Evolutionary conservation across 1,139 yeast species (phyloP), one percentile per base, ranked within the genome.

Genomic region (Saccharomyces hybrid): DNA sequence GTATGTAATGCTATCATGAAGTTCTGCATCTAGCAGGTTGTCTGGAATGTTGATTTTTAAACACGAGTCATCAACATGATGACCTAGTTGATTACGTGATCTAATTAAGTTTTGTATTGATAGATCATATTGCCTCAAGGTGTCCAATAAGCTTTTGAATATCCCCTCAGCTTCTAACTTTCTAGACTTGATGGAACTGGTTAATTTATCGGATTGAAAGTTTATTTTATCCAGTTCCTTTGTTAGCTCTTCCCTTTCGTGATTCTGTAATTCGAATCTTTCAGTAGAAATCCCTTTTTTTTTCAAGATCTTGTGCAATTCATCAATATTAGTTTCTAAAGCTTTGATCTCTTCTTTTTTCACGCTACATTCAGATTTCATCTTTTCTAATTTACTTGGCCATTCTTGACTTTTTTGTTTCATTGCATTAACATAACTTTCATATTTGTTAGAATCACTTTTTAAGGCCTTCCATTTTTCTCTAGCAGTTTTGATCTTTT

Each of bases 361-460:
- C 28, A 72, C 70, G 2, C 67, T 70, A 49, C 84, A 77, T 64
- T 86, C 95, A 11, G 69, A 71, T 34, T 76, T 74, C 55, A 86
- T 78, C 61, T 82, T 81, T 27, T 75, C 75, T 53, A 86, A 68
- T 47, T 81, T 78, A 28, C 73, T 73, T 2, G 78, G 75, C 95
- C 95, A 86, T 66, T 83, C 83, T 5, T 71, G 65, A 63, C 84
- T 85, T 56, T 88, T 76, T 38, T 75, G 73, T 60, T 84, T 82
- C 80, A 86, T 83, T 11, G 82, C 76, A 51, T 82, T 83, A 51
- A 87, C 83, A 65, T 86, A 88, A 20, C 82, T 85, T 62, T 81
- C 78, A 66, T 88, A 86, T 67, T 86, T 86, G 50, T 75, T 73
- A 48, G 86, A 75, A 70, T 90, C 97, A 56, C 82, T 81, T 61